phyloP scores from a whole-genome alignment of 805 yeast genomes.

The Metschnikowia hibisci region DNA sequence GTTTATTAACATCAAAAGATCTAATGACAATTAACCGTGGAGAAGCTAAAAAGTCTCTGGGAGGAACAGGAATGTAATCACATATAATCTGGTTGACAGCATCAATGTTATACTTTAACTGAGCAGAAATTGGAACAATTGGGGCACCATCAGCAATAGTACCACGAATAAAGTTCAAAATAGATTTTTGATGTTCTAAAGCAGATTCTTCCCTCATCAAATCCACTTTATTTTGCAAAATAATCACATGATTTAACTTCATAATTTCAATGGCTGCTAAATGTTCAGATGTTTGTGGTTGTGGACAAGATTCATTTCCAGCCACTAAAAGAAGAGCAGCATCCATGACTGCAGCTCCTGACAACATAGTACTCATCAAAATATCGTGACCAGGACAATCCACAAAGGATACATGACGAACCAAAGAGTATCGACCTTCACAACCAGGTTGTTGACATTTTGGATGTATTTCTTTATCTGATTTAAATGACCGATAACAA shows the following conservation, averaged over 20 bases:
- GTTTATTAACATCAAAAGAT: constrained; percentile 97
- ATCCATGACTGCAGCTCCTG: constrained; percentile 99
- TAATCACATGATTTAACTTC: constrained; percentile 95
- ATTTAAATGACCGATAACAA: constrained; percentile 89
- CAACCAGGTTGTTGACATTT: constrained; percentile 87
- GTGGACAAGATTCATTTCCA: constrained; percentile 99
- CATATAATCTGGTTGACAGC: constrained; percentile 97
- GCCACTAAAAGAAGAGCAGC: constrained; percentile 95
- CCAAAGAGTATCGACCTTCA: constrained; percentile 79
- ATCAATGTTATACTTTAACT: constrained; percentile 95
- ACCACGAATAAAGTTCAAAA: constrained; percentile 89
- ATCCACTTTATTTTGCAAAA: constrained; percentile 96
- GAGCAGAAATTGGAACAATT: constrained; percentile 97
- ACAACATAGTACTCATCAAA: constrained; percentile 99
- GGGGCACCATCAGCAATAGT: constrained; percentile 99
- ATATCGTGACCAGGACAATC: constrained; percentile 99
- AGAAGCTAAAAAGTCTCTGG: constrained; percentile 88
- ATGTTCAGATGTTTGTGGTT: constrained; percentile 99
- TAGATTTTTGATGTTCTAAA: constrained; percentile 89
- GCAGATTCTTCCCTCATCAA: constrained; percentile 97
- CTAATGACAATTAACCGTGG: constrained; percentile 96
- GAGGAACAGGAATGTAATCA: constrained; percentile 92
- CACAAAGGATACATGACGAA: constrained; percentile 96
- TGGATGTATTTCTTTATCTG: constrained; percentile 93
- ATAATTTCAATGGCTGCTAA: constrained; percentile 98